Percentiles rank a stretch among this genome's conserved stretches.
Evolutionary conservation across 2,329 filamentous ascomycete species (phyloP).

Genomic region (Fusarium fracticaudum): DNA sequence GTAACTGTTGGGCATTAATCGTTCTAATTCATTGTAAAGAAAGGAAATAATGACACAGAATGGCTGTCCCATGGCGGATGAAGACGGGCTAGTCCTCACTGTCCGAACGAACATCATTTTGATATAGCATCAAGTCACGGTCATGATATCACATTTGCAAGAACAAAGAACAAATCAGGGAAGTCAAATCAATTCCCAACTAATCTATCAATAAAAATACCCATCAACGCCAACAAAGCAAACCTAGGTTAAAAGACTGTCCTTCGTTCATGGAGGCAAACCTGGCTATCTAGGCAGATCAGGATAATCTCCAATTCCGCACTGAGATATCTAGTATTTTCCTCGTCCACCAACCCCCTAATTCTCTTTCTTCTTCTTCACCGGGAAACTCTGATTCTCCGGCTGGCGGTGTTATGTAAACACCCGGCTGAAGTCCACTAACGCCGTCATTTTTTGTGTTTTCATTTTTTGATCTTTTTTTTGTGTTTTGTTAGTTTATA

Average conservation of each 20-base stretch:
- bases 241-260: not conserved
- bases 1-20: no score
- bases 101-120: not conserved
- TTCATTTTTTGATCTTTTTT: not conserved
- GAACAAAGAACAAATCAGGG: not conserved
- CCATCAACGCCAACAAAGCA: not conserved
- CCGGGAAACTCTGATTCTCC: not conserved
- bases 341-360: not conserved
- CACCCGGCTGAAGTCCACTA: not conserved
- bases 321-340: not conserved
- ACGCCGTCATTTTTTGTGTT: not conserved
- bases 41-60: accelerated
- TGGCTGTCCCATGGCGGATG: accelerated
- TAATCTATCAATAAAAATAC: not conserved
- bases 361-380: not conserved
- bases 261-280: accelerated
- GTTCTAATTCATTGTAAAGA: accelerated
- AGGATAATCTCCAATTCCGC: not conserved
- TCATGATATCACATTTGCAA: not conserved
- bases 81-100: not conserved
- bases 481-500: not conserved
- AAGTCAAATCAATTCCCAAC: not conserved
- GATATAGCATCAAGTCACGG: not conserved
- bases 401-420: not conserved
- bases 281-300: not conserved